These are phyloP conservation scores for Lichtheimia hyalospora DNA, from an alignment of 371 early-diverging fungal genomes.

Conservation along the genomic window DNA sequence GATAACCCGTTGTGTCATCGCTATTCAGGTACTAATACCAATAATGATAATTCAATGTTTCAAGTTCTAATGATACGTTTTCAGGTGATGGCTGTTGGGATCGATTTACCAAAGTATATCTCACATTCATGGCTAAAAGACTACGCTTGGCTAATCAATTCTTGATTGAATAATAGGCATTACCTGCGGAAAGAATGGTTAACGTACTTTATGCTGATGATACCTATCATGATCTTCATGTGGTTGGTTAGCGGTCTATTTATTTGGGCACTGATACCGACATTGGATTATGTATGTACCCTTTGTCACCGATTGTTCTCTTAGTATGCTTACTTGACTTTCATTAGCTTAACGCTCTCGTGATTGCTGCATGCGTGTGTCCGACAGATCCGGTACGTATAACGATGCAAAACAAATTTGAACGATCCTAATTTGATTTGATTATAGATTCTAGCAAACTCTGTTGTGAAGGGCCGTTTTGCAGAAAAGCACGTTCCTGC, in stretches of 20 bases:
- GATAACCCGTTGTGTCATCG: slow-evolving; percentile 77
- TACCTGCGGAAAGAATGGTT: slow-evolving; percentile 58
- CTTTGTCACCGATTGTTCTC: not conserved
- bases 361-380: slow-evolving; percentile 88
- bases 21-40: slow-evolving; percentile 61
- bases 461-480: slow-evolving; percentile 95
- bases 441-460: slow-evolving; percentile 81
- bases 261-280: slow-evolving; percentile 66
- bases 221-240: slow-evolving; percentile 87
- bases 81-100: slow-evolving; percentile 86
- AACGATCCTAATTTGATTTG: no score
- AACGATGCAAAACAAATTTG: no score
- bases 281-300: slow-evolving; percentile 60
- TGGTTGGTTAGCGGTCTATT: slow-evolving; percentile 79
- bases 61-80: not conserved
- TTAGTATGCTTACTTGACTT: not conserved
- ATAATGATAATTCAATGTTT: not conserved
- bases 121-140: not conserved
- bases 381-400: slow-evolving; percentile 92
- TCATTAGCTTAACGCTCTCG: slow-evolving; percentile 64
- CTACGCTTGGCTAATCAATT: slow-evolving; percentile 1
- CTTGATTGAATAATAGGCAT: slow-evolving; percentile 32
- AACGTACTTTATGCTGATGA: slow-evolving; percentile 76
- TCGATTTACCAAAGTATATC: slow-evolving; percentile 73
- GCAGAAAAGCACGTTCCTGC: slow-evolving; percentile 92